Percentiles rank a stretch among this genome's conserved stretches.
These are phyloP conservation scores for Eucalyptus erythrocorys DNA, from an alignment of 345 rosid species.

Conservation along the genomic window DNA sequence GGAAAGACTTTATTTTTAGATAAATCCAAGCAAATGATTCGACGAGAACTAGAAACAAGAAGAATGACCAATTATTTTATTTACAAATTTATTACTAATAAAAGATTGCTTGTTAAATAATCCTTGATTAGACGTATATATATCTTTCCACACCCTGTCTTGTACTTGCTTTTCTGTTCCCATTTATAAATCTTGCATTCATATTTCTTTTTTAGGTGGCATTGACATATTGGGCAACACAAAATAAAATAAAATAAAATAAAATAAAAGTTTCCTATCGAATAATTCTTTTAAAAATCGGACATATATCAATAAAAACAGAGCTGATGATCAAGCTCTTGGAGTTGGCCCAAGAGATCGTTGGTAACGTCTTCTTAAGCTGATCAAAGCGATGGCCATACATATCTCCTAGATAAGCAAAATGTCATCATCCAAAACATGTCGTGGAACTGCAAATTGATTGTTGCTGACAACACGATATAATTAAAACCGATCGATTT, in stretches of 20 bases:
- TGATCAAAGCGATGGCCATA: background rate
- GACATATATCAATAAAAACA: background rate
- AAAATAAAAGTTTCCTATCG: background rate
- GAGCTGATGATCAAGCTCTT: background rate
- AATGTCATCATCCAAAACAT: background rate
- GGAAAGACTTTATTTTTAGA: background rate
- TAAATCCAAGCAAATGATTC: background rate
- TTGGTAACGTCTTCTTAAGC: background rate
- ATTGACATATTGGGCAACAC: background rate
- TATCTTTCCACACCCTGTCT: background rate
- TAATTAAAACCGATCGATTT: background rate
- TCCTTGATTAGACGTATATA: background rate
- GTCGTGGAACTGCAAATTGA: background rate
- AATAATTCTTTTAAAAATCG: background rate
- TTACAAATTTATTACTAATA: background rate
- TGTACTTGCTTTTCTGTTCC: background rate
- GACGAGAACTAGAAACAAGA: background rate
- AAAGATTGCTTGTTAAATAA: background rate
- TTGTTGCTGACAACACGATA: background rate
- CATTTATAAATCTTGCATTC: background rate
- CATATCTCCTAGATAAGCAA: background rate
- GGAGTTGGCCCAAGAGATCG: background rate
- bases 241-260: background rate
- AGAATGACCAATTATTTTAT: background rate
- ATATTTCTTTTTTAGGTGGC: background rate